A percentile compares a stretch with the other conserved stretches of the same genome.
phyloP scores from a whole-genome alignment of 352 stramenopile species.

The Phytophthora boehmeriae region DNA sequence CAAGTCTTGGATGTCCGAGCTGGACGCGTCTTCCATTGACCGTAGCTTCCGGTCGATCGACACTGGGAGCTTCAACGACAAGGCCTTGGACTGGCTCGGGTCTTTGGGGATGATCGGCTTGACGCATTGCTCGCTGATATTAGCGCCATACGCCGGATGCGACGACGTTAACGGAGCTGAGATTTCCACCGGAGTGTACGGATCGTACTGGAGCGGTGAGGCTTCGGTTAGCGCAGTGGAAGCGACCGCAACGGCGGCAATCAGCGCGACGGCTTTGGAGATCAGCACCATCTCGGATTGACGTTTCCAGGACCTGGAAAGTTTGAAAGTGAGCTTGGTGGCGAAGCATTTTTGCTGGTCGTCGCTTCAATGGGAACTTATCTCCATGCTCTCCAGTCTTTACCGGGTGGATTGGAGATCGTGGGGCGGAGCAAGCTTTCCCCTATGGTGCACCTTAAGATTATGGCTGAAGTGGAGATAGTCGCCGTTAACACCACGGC shows the following conservation, averaged over 20 bases:
- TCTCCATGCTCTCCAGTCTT: no score
- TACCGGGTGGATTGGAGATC: no score
- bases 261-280: slow-evolving; percentile 3
- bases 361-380: no score
- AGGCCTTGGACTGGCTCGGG: slow-evolving; percentile 11
- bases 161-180: slow-evolving; percentile 26
- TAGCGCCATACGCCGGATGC: slow-evolving; percentile 35
- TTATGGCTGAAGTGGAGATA: no score
- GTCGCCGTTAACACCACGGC: no score
- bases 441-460: no score
- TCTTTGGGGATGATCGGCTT: slow-evolving; percentile 27
- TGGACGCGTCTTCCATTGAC: slow-evolving; percentile 23
- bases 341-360: no score
- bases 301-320: no score
- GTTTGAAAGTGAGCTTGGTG: no score
- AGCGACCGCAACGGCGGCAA: neutral
- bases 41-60: slow-evolving; percentile 27
- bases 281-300: slow-evolving; percentile 15
- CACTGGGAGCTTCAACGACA: neutral
- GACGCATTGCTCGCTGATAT: slow-evolving; percentile 16
- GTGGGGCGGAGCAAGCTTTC: no score
- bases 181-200: slow-evolving; percentile 31
- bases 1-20: slow-evolving; percentile 31
- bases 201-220: slow-evolving; percentile 32
- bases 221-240: slow-evolving; percentile 6